These are phyloP conservation scores for Massariosphaeria phaeospora DNA, from an alignment of 495 filamentous ascomycete genomes.

Conservation along the genomic window DNA sequence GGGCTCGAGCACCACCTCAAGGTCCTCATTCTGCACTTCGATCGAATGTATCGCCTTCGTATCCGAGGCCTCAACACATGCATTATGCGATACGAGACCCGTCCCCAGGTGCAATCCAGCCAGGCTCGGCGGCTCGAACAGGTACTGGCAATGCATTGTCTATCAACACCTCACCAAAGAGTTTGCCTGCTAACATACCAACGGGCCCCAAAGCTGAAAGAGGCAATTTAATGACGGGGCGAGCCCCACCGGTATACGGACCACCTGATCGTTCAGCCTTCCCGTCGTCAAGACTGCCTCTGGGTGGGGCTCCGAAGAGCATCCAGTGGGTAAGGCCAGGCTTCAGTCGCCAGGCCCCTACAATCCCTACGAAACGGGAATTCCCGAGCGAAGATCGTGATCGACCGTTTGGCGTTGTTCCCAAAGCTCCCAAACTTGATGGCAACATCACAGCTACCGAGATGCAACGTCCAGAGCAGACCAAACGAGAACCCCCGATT, in stretches of 20 bases:
- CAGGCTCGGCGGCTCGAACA: constrained; percentile 20
- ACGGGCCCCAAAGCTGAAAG: constrained; percentile 42
- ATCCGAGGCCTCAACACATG: constrained; percentile 15
- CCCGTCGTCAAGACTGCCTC: constrained; percentile 18
- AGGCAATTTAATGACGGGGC: constrained; percentile 26
- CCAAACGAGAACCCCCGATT: constrained; percentile 1
- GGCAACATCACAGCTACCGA: constrained; percentile 2
- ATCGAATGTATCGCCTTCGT: constrained; percentile 34
- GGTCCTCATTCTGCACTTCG: constrained; percentile 25
- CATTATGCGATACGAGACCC: constrained; percentile 15
- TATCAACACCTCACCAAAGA: constrained; percentile 39
- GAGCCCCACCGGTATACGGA: constrained; percentile 22
- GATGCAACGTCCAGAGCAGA: constrained; percentile 4
- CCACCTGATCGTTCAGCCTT: constrained; percentile 34
- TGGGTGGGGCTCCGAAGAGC: constrained; percentile 16
- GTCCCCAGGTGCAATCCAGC: constrained; percentile 27
- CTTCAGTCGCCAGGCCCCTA: constrained; percentile 10
- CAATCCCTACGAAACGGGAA: constrained; percentile 27
- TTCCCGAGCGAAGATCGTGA: constrained; percentile 27
- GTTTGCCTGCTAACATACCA: constrained; percentile 33
- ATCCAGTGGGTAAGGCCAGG: constrained; percentile 40
- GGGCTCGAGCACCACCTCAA: constrained; percentile 23
- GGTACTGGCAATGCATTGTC: constrained; percentile 24
- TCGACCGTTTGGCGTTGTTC: constrained; percentile 16
- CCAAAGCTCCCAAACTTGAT: constrained; percentile 29